Evolutionary conservation across 164 flowering plant genomes (phyloP).

Genomic region (Tetrastigma voinierianum): DNA sequence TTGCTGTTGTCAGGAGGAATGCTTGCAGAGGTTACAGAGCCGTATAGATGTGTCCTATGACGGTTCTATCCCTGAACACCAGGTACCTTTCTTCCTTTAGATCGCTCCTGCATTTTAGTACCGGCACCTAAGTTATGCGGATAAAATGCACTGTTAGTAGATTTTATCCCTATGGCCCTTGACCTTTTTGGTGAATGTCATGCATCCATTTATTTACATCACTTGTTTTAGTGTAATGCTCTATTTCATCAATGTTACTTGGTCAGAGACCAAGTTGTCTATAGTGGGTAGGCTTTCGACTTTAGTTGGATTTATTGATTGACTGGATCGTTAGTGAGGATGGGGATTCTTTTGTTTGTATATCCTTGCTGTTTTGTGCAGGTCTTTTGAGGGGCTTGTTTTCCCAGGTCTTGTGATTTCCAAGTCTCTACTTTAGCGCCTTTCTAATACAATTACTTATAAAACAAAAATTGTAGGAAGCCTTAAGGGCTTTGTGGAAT

Average conservation of each 20-base stretch:
- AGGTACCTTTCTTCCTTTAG: slow-evolving; percentile 43
- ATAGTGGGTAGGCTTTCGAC: too few relatives aligned
- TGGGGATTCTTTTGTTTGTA: too few relatives aligned
- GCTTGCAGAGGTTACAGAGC: slow-evolving; percentile 75
- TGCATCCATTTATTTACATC: too few relatives aligned
- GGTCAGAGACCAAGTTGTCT: too few relatives aligned
- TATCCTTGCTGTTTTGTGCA: too few relatives aligned
- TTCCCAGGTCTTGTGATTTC: too few relatives aligned
- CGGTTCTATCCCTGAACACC: slow-evolving; percentile 78
- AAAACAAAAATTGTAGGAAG: slow-evolving; percentile 64
- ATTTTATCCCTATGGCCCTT: neutral
- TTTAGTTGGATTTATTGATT: too few relatives aligned
- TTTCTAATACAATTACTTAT: too few relatives aligned
- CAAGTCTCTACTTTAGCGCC: too few relatives aligned
- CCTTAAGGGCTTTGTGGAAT: slow-evolving; percentile 72
- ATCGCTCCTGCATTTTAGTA: neutral
- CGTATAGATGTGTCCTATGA: slow-evolving; percentile 87
- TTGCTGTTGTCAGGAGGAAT: slow-evolving; percentile 67
- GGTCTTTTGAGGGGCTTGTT: too few relatives aligned
- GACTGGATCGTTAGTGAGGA: too few relatives aligned
- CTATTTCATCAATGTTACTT: neutral
- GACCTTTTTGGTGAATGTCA: neutral
- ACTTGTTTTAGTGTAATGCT: neutral
- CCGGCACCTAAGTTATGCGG: neutral
- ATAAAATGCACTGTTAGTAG: neutral